Conservation (phyloP, 2,329 filamentous ascomycete genomes). For the Aureobasidium namibiae region DNA sequence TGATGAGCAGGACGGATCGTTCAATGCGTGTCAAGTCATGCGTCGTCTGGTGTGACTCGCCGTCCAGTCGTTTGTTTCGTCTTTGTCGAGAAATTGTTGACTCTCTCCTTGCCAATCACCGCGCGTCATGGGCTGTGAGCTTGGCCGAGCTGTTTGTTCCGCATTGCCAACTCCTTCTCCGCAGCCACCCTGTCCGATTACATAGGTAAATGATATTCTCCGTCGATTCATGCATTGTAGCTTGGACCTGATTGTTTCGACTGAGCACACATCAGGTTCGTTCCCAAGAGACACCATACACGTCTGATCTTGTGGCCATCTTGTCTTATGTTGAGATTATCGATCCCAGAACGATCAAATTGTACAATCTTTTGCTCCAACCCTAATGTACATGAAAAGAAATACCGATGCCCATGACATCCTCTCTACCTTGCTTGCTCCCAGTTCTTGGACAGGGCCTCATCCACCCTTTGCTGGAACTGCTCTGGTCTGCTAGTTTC, state of each 20-base stretch:
- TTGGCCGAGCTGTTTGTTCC: neutral
- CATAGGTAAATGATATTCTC: neutral
- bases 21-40: slow-evolving; percentile 9
- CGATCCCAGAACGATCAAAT: neutral
- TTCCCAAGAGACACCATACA: too few relatives aligned
- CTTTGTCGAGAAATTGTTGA: neutral
- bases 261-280: too few relatives aligned
- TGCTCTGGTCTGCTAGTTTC: neutral
- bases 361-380: slow-evolving; percentile 9
- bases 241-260: too few relatives aligned
- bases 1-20: neutral
- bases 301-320: too few relatives aligned
- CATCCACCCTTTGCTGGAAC: slow-evolving; percentile 10
- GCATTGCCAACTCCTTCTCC: neutral
- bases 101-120: neutral
- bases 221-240: neutral
- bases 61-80: neutral
- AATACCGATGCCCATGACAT: neutral
- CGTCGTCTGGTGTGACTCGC: neutral
- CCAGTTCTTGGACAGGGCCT: neutral
- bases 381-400: slow-evolving; percentile 9
- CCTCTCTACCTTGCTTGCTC: neutral
- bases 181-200: slow-evolving; percentile 1
- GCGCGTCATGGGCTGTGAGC: slow-evolving; percentile 1
- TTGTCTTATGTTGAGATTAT: neutral